phyloP scores from a whole-genome alignment of 139 green algal genomes.

The Deuterostichococcus epilithicus region DNA sequence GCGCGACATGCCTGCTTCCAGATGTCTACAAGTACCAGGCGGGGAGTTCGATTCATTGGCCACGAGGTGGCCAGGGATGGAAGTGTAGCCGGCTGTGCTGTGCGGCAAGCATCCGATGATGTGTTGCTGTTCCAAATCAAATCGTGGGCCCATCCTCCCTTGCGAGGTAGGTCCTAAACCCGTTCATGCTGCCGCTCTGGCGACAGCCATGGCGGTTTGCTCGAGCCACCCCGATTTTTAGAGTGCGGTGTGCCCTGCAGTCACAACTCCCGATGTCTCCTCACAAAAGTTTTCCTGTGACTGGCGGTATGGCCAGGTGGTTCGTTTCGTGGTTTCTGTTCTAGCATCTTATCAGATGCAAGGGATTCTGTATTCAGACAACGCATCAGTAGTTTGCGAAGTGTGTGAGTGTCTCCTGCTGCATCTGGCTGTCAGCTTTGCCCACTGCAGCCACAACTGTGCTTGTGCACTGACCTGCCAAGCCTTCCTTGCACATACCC shows the following conservation, averaged over 20 bases:
- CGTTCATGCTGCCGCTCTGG: not conserved
- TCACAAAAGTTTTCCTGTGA: not conserved
- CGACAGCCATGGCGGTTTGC: not conserved
- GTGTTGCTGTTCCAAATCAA: not conserved
- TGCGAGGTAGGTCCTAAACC: not conserved
- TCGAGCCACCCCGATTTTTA: not conserved
- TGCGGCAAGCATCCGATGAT: not conserved
- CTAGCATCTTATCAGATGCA: not conserved
- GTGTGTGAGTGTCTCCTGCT: not conserved
- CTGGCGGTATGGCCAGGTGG: not conserved
- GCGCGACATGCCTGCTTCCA: not conserved
- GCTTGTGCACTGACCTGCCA: not conserved
- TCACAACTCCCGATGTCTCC: not conserved
- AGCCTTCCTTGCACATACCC: not conserved
- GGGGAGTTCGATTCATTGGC: not conserved
- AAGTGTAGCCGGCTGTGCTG: not conserved
- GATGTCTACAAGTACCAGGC: constrained; percentile 2
- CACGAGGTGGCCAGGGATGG: not conserved
- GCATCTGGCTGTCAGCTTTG: not conserved
- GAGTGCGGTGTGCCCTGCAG: not conserved
- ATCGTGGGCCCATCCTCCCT: not conserved
- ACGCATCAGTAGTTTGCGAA: too few relatives aligned
- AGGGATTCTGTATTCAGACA: too few relatives aligned
- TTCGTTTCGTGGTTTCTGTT: not conserved
- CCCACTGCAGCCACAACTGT: not conserved